phyloP scores from a whole-genome alignment of 176 grass and related monocot genomes.

The Oropetium thomaeum region DNA sequence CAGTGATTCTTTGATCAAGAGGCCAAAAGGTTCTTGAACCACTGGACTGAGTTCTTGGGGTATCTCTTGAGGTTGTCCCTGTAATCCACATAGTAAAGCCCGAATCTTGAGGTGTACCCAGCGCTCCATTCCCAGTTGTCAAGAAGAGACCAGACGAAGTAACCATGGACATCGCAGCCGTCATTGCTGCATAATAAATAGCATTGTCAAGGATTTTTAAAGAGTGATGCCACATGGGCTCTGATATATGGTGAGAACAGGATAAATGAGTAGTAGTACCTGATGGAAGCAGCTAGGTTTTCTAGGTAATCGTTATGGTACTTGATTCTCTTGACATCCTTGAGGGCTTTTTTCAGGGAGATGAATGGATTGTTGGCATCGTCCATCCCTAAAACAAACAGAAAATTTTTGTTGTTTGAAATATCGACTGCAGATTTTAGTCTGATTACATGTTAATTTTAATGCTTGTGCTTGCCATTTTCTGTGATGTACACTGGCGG shows the following conservation, averaged over 20 bases:
- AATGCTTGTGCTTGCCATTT: constrained; percentile 42
- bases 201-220: too few relatives aligned
- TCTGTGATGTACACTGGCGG: constrained; percentile 82
- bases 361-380: constrained; percentile 70
- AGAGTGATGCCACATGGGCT: too few relatives aligned
- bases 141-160: constrained; percentile 93
- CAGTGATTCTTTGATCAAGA: neutral
- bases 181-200: constrained; percentile 56
- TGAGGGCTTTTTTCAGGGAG: constrained; percentile 64
- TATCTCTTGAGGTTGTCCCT: constrained; percentile 82
- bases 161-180: constrained; percentile 82
- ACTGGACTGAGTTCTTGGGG: constrained; percentile 89
- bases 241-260: neutral
- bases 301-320: constrained; percentile 80
- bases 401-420: neutral
- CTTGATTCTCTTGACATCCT: constrained; percentile 78
- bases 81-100: constrained; percentile 88
- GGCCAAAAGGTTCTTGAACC: constrained; percentile 65
- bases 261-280: constrained; percentile 24
- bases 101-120: constrained; percentile 75
- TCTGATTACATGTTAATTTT: neutral
- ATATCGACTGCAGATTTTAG: neutral
- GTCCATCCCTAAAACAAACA: constrained; percentile 61
- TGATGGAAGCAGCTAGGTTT: constrained; percentile 69
- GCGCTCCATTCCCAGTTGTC: constrained; percentile 99